These are phyloP conservation scores for Solanum lycopersicoides DNA, from an alignment of 257 asterid genomes.

Conservation along the genomic window DNA sequence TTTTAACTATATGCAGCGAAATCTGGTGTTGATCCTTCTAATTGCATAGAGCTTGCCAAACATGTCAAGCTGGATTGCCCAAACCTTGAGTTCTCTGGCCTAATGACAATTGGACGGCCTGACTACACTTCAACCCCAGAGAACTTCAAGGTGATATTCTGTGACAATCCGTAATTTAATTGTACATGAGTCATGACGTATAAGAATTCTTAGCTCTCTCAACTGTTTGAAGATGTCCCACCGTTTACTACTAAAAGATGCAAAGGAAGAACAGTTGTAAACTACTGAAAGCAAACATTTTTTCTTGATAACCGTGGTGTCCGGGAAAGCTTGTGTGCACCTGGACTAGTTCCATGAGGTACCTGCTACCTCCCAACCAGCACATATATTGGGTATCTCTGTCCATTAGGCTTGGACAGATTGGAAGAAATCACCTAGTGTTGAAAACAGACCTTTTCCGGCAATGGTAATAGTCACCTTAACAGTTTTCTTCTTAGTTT, in stretches of 20 bases:
- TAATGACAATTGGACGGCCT: slow-evolving; percentile 91
- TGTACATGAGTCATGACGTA: neutral
- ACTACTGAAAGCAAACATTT: neutral
- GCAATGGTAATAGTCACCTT: neutral
- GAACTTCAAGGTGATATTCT: slow-evolving; percentile 57
- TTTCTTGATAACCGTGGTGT: neutral
- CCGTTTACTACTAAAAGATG: neutral
- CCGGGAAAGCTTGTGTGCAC: neutral
- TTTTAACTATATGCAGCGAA: slow-evolving; percentile 51
- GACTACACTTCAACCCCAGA: slow-evolving; percentile 87
- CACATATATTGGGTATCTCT: neutral
- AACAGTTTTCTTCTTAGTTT: neutral
- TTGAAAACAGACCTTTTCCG: neutral
- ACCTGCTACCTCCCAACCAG: neutral
- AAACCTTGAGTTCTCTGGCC: slow-evolving; percentile 76
- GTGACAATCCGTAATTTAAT: neutral
- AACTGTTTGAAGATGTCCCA: neutral
- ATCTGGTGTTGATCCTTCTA: slow-evolving; percentile 72
- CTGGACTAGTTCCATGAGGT: neutral
- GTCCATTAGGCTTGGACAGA: neutral
- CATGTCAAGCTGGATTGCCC: slow-evolving; percentile 56
- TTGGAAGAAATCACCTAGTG: neutral
- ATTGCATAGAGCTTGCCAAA: slow-evolving; percentile 60
- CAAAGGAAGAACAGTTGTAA: neutral
- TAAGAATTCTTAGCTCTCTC: neutral